phyloP scores from a whole-genome alignment of 1,139 yeast species.

The Nakaseomyces delphensis region DNA sequence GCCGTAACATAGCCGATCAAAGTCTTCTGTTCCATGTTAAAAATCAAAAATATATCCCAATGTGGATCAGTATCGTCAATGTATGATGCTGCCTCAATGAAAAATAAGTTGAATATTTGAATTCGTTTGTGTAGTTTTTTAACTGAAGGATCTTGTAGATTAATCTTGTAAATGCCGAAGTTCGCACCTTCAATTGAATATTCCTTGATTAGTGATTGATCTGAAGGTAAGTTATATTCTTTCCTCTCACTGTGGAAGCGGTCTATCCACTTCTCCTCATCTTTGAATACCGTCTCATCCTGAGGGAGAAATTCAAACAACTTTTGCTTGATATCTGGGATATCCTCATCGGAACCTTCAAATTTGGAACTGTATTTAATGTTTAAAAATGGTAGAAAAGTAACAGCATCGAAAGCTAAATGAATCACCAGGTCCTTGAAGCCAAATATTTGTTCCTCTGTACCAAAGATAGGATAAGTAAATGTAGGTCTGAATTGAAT shows the following conservation, averaged over 20 bases:
- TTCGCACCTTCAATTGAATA: slow-evolving; percentile 33
- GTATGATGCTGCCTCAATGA: slow-evolving; percentile 90
- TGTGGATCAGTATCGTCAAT: slow-evolving; percentile 66
- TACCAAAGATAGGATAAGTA: slow-evolving; percentile 92
- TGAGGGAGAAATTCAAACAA: slow-evolving; percentile 51
- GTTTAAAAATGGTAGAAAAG: slow-evolving; percentile 48
- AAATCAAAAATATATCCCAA: slow-evolving; percentile 52
- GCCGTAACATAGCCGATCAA: slow-evolving; percentile 78
- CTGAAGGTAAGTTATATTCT: slow-evolving; percentile 17
- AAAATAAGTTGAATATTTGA: slow-evolving; percentile 70
- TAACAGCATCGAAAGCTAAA: slow-evolving; percentile 47
- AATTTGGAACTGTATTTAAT: slow-evolving; percentile 49
- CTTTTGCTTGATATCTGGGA: slow-evolving; percentile 42
- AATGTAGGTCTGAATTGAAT: slow-evolving; percentile 63
- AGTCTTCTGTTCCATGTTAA: slow-evolving; percentile 26
- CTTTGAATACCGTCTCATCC: slow-evolving; percentile 47
- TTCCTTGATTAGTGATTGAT: slow-evolving; percentile 13
- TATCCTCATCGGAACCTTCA: slow-evolving; percentile 29
- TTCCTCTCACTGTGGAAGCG: slow-evolving; percentile 42
- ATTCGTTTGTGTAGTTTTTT: slow-evolving; percentile 55
- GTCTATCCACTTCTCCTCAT: slow-evolving; percentile 61
- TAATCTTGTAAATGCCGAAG: slow-evolving; percentile 33
- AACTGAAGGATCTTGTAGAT: slow-evolving; percentile 26
- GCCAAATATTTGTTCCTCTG: slow-evolving; percentile 82
- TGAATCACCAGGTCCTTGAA: slow-evolving; percentile 54